Percentiles rank a stretch among this genome's conserved stretches.
Conservation (phyloP, 1,284 basidiomycete genomes). For the Naganishia sp. region DNA sequence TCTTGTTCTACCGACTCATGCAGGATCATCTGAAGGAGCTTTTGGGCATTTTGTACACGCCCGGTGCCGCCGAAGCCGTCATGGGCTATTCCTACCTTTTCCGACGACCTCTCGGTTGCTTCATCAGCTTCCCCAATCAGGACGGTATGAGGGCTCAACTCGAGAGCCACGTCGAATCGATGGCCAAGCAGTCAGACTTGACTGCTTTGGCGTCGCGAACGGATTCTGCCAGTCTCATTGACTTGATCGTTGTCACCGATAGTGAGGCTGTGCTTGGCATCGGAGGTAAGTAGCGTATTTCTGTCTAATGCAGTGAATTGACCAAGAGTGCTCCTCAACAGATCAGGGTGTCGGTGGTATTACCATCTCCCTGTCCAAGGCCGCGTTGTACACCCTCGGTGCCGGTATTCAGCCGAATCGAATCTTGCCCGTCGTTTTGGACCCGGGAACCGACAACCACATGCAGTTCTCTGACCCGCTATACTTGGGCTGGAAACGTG, state of each 20-base stretch:
- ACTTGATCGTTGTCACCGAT: conserved; percentile 78
- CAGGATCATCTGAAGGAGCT: conserved; percentile 69
- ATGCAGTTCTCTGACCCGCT: conserved; percentile 51
- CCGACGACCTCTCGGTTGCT: conserved; percentile 61
- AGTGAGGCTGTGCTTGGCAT: conserved; percentile 80
- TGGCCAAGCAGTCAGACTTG: conserved; percentile 63
- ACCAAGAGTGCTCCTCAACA: conserved; percentile 13
- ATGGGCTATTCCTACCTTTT: conserved; percentile 80
- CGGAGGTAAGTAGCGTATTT: conserved; percentile 41
- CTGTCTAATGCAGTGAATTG: not conserved
- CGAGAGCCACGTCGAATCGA: conserved; percentile 49
- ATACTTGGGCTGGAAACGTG: conserved; percentile 56
- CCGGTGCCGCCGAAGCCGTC: conserved; percentile 57
- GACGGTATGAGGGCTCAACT: conserved; percentile 65
- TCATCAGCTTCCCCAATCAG: conserved; percentile 61
- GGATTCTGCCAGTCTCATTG: conserved; percentile 57
- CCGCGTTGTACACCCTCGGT: conserved; percentile 73
- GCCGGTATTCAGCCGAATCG: conserved; percentile 70
- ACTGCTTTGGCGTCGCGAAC: conserved; percentile 65
- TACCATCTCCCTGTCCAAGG: conserved; percentile 80
- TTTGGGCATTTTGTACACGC: conserved; percentile 71
- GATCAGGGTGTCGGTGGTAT: conserved; percentile 56
- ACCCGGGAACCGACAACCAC: conserved; percentile 77
- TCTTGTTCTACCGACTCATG: conserved; percentile 72
- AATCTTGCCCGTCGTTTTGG: conserved; percentile 65